Percentiles rank a stretch among this genome's conserved stretches.
phyloP scores from a whole-genome alignment of 2,329 filamentous ascomycete genomes.

The Monosporascus sp. region DNA sequence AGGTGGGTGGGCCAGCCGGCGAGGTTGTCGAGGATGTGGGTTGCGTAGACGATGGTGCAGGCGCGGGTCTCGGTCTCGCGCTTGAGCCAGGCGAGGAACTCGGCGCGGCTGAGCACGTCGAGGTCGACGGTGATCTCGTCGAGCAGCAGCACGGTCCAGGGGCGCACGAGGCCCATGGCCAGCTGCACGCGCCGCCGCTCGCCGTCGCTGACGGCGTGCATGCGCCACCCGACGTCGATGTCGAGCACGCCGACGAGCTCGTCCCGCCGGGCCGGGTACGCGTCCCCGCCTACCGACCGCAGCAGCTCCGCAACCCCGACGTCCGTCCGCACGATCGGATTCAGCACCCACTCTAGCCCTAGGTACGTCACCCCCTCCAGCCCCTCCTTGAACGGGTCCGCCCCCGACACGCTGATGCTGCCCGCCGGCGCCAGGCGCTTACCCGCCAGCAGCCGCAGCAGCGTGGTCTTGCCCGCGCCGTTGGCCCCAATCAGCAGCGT shows the following conservation, averaged over 20 bases:
- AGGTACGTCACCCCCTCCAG: slow-evolving; percentile 96
- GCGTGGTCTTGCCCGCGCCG: slow-evolving; percentile 93
- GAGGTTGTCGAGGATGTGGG: slow-evolving; percentile 93
- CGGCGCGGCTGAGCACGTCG: slow-evolving; percentile 76
- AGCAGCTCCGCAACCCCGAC: slow-evolving; percentile 88
- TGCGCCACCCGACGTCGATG: slow-evolving; percentile 86
- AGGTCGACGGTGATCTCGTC: slow-evolving; percentile 98
- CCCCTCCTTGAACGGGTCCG: slow-evolving; percentile 86
- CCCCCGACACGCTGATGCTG: slow-evolving; percentile 71
- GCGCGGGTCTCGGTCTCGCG: slow-evolving; percentile 74
- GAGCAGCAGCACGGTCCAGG: slow-evolving; percentile 85
- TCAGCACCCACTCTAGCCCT: slow-evolving; percentile 95
- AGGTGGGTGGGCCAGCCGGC: slow-evolving; percentile 93
- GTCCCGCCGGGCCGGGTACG: slow-evolving; percentile 75
- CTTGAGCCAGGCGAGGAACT: slow-evolving; percentile 83
- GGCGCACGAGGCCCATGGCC: slow-evolving; percentile 88
- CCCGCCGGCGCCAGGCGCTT: slow-evolving; percentile 81
- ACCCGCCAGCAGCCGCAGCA: slow-evolving; percentile 88
- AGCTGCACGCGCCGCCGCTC: slow-evolving; percentile 89
- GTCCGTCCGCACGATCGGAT: slow-evolving; percentile 91
- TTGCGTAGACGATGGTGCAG: slow-evolving; percentile 95
- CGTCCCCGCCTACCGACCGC: slow-evolving; percentile 77
- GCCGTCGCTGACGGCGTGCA: slow-evolving; percentile 93
- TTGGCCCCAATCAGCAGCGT: slow-evolving; percentile 94
- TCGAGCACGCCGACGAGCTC: slow-evolving; percentile 85